Percentiles rank a stretch among this genome's conserved stretches.
Conservation (phyloP, 2,329 filamentous ascomycete genomes). For the Aspergillus brasiliensis region DNA sequence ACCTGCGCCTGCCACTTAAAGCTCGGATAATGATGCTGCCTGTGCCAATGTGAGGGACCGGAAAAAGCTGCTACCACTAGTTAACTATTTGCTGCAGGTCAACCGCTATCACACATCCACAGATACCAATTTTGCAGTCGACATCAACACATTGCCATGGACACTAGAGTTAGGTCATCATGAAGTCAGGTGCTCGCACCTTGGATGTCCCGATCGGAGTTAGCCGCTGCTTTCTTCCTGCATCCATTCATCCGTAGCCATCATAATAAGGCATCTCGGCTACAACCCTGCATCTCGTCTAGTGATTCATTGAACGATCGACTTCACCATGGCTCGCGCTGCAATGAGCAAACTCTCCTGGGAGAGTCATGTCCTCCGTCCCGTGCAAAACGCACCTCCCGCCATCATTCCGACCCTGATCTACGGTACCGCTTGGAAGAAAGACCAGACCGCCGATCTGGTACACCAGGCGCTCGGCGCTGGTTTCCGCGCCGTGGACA, state of each 20-base stretch:
- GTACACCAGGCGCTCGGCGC: constrained; percentile 68
- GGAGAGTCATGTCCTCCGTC: constrained; percentile 34
- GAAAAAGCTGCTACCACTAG: neutral
- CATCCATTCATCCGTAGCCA: neutral
- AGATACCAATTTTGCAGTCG: neutral
- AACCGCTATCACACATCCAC: neutral
- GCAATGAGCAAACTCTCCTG: constrained; percentile 32
- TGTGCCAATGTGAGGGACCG: neutral
- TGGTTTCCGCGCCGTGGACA: constrained; percentile 75
- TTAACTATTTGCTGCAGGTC: neutral
- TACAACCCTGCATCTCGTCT: neutral
- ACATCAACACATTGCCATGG: neutral
- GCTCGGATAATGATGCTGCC: constrained; percentile 15
- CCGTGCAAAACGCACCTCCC: constrained; percentile 25
- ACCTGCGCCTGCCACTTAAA: constrained; percentile 6
- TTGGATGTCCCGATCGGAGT: neutral
- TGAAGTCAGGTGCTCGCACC: constrained; percentile 12
- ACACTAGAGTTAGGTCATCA: constrained; percentile 12
- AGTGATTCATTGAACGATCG: neutral
- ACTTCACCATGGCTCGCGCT: constrained; percentile 23
- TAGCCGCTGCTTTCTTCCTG: neutral
- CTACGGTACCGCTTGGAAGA: constrained; percentile 89
- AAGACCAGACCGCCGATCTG: constrained; percentile 65
- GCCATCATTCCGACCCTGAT: constrained; percentile 53
- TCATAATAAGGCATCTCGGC: neutral